Evolutionary conservation across 2,329 filamentous ascomycete species (phyloP).

Genomic region (Fusarium metavorans): DNA sequence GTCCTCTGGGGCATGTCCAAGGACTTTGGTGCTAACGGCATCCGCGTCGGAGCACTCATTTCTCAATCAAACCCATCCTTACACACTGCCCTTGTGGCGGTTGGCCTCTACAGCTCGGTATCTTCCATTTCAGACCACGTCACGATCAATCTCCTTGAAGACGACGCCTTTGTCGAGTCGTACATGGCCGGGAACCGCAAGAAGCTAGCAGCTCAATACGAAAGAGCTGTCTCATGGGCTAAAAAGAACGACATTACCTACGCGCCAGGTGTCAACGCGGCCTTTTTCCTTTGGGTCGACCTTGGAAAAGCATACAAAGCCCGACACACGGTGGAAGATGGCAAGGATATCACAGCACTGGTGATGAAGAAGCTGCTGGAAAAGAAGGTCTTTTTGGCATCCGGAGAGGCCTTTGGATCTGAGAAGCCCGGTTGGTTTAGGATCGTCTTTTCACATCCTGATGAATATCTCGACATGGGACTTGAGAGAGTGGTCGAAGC

Average conservation of each 20-base stretch:
- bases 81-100: slow-evolving; percentile 51
- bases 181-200: slow-evolving; percentile 59
- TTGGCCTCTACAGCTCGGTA: slow-evolving; percentile 57
- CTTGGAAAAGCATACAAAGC: slow-evolving; percentile 50
- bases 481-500: slow-evolving; percentile 36
- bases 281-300: slow-evolving; percentile 67
- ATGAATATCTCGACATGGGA: slow-evolving; percentile 47
- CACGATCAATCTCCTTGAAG: slow-evolving; percentile 57
- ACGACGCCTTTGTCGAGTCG: slow-evolving; percentile 55
- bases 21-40: slow-evolving; percentile 69
- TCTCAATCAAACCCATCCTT: slow-evolving; percentile 58
- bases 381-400: slow-evolving; percentile 52
- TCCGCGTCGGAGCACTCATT: slow-evolving; percentile 64
- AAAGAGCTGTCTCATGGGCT: slow-evolving; percentile 52
- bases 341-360: slow-evolving; percentile 39
- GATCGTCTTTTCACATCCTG: slow-evolving; percentile 53
- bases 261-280: slow-evolving; percentile 61
- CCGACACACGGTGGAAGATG: slow-evolving; percentile 21
- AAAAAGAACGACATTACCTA: slow-evolving; percentile 57
- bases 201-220: slow-evolving; percentile 55
- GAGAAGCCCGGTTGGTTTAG: slow-evolving; percentile 55
- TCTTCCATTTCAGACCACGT: slow-evolving; percentile 58
- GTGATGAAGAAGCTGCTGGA: slow-evolving; percentile 47
- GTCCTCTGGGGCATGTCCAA: slow-evolving; percentile 61
- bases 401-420: slow-evolving; percentile 52